Evolutionary conservation across 495 filamentous ascomycete species (phyloP).

Genomic region (Aspergillus diversus): DNA sequence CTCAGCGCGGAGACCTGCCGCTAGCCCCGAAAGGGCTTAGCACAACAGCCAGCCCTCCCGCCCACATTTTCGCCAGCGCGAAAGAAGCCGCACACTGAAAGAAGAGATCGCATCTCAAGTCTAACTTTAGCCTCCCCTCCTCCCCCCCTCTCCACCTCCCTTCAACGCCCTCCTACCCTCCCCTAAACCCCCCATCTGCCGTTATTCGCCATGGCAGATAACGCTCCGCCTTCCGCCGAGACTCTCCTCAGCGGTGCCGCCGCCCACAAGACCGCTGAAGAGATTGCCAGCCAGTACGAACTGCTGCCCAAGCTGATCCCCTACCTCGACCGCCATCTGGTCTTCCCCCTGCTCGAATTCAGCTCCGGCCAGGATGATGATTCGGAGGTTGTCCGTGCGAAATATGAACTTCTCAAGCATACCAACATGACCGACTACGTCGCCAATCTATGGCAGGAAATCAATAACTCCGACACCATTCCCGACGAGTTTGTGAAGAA

Average conservation of each 20-base stretch:
- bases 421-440: constrained; percentile 99
- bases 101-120: constrained; percentile 13
- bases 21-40: constrained; percentile 40
- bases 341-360: constrained; percentile 94
- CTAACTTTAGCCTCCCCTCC: constrained; percentile 19
- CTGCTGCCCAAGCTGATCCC: constrained; percentile 86
- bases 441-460: constrained; percentile 81
- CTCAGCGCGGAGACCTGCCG: constrained; percentile 31
- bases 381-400: constrained; percentile 74
- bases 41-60: constrained; percentile 40
- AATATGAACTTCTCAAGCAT: constrained; percentile 89
- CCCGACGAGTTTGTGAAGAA: constrained; percentile 85
- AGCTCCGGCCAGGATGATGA: constrained; percentile 61
- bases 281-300: constrained; percentile 70
- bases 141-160: constrained; percentile 23
- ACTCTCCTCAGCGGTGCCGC: constrained; percentile 58
- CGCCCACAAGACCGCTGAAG: constrained; percentile 53
- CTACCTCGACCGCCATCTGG: constrained; percentile 92
- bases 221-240: constrained; percentile 56
- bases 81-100: constrained; percentile 34
- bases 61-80: constrained; percentile 46
- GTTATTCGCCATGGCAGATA: constrained; percentile 66
- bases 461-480: constrained; percentile 75
- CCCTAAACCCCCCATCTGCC: constrained; percentile 21
- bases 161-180: constrained; percentile 20